Evolutionary conservation across 495 filamentous ascomycete genomes (phyloP), one percentile per base, ranked within the genome.

Genomic region (Durotheca rogersii): DNA sequence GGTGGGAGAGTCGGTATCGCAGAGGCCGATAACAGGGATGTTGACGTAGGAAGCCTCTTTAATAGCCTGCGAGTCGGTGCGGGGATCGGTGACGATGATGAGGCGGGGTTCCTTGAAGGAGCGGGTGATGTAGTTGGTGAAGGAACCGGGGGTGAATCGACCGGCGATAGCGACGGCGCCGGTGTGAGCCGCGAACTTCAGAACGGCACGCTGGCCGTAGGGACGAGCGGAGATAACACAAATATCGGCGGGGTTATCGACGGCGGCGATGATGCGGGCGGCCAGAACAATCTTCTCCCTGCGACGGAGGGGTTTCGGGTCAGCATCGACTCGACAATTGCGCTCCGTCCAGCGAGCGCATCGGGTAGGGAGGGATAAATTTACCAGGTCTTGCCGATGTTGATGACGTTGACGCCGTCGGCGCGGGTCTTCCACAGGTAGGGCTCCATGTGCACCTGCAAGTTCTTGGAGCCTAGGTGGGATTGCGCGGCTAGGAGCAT

Each of bases 91-190:
- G 69, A 98, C 93, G 72, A 98, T 83, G 82, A 98, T 97, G 64
- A 98, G 84, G 71, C 93, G 94, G 68, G 93, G 93, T 80, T 98
- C 93, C 86, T 96, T 97, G 88, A 98, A 98, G 65, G 93, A 96
- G 70, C 93, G 94, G 73, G 93, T 98, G 85, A 96, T 98, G 88
- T 98, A 98, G 81, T 98, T 98, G 82, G 93, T 98, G 87, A 98
- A 98, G 74, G 94, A 96, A 82, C 93, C 93, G 67, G 93, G 93
- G 68, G 93, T 98, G 85, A 98, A 98, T 74, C 93, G 91, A 79
- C 93, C 93, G 65, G 93, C 94, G 71, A 98, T 98, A 71, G 93
- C 89, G 67, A 89, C 88, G 68, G 92, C 90, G 75, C 93, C 92
- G 61, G 92, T 98, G 82, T 98, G 90, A 53, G 87, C 77, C 64